Conservation (phyloP, 2,329 filamentous ascomycete genomes). For the Beauveria bassiana region DNA sequence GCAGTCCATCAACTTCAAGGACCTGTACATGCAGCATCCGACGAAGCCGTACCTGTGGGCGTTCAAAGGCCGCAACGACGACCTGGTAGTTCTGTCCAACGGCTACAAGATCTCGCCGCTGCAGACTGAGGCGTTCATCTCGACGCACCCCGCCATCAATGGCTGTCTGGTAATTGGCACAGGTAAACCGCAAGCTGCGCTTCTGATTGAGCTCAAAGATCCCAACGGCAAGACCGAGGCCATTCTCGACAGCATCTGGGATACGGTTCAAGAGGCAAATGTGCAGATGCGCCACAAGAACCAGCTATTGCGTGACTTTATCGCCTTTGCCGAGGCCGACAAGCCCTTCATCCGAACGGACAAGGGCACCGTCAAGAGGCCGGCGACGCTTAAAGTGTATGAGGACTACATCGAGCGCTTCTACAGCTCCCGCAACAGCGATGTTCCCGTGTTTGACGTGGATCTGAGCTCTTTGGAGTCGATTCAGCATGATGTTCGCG, state of each 20-base stretch:
- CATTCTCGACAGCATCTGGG: slow-evolving; percentile 37
- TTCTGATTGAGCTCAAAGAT: slow-evolving; percentile 22
- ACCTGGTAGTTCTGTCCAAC: slow-evolving; percentile 23
- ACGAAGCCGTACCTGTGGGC: slow-evolving; percentile 22
- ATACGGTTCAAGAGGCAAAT: slow-evolving; percentile 35
- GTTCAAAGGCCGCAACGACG: slow-evolving; percentile 23
- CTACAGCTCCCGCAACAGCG: slow-evolving; percentile 24
- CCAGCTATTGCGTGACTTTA: slow-evolving; percentile 32
- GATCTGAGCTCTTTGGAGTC: slow-evolving; percentile 18
- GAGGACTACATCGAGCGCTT: slow-evolving; percentile 37
- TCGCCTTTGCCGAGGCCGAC: slow-evolving; percentile 31
- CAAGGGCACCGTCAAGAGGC: slow-evolving; percentile 38
- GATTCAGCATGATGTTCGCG: slow-evolving; percentile 15
- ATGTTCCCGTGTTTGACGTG: slow-evolving; percentile 12
- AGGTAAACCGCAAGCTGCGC: slow-evolving; percentile 20
- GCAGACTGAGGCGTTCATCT: slow-evolving; percentile 22
- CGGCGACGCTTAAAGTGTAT: slow-evolving; percentile 32
- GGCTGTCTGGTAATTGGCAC: slow-evolving; percentile 22
- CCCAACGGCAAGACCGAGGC: slow-evolving; percentile 15
- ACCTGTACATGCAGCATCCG: slow-evolving; percentile 22
- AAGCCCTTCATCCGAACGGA: slow-evolving; percentile 37
- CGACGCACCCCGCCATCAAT: slow-evolving; percentile 19
- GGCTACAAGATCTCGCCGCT: slow-evolving; percentile 25
- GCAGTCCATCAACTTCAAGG: slow-evolving; percentile 23
- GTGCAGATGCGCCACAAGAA: slow-evolving; percentile 29